These are phyloP conservation scores for Cyphellophora europaea DNA, from an alignment of 2,329 filamentous ascomycete species.

Conservation along the genomic window DNA sequence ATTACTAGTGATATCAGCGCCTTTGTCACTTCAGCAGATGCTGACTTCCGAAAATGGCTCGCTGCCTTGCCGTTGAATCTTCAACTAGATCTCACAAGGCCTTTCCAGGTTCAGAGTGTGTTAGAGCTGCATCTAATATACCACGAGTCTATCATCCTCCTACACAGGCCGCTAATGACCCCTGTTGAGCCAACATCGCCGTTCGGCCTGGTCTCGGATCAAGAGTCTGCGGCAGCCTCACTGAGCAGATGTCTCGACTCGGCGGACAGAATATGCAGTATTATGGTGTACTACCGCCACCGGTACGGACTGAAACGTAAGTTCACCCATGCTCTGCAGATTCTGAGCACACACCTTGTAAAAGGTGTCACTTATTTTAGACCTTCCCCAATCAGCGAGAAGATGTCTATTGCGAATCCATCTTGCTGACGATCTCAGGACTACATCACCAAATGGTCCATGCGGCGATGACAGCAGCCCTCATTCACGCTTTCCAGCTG, in stretches of 20 bases:
- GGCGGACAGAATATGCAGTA: conserved; percentile 3
- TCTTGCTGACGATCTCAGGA: too few species aligned
- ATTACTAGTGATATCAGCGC: conserved; percentile 2
- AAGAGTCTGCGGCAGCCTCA: conserved; percentile 1
- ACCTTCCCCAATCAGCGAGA: too few species aligned
- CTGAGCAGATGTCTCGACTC: conserved; percentile 4
- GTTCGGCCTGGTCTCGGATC: too few species aligned
- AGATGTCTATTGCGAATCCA: too few species aligned
- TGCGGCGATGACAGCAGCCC: conserved; percentile 6
- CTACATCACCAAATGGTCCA: conserved; percentile 8
- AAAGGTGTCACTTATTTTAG: too few species aligned
- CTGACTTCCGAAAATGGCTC: conserved; percentile 5
- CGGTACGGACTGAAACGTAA: conserved; percentile 5
- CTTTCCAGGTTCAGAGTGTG: conserved; percentile 13
- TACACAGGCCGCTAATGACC: conserved; percentile 36
- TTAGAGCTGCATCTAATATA: conserved; percentile 34
- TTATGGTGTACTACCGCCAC: conserved; percentile 3
- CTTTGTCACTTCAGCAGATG: conserved; percentile 5
- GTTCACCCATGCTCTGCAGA: too few species aligned
- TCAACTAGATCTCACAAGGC: conserved; percentile 2
- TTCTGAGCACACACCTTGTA: too few species aligned
- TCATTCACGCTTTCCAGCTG: conserved; percentile 7
- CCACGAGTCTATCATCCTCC: conserved; percentile 42
- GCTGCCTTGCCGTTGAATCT: conserved; percentile 2
- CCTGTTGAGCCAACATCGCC: background rate